Conservation (phyloP, 345 rosid species). For the Populus davidiana region DNA sequence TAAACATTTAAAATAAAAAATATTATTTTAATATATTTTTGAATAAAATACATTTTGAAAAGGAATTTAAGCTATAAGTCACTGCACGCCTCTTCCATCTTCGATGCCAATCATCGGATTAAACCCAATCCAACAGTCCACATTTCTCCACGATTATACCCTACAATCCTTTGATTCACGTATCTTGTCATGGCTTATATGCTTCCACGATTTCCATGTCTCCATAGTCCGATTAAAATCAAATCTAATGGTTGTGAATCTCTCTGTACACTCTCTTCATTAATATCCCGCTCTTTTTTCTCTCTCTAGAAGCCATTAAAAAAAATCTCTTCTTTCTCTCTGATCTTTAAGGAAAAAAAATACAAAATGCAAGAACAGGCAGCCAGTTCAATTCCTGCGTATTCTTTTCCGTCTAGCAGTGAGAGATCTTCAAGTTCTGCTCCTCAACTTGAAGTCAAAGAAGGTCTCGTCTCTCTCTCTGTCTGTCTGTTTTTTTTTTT, state of each 20-base stretch:
- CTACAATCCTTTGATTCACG: slow-evolving; percentile 38
- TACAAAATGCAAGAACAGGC: slow-evolving; percentile 77
- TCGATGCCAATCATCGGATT: slow-evolving; percentile 35
- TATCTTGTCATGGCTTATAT: slow-evolving; percentile 38
- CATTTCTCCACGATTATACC: slow-evolving; percentile 35
- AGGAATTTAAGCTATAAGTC: background rate
- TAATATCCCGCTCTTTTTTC: slow-evolving; percentile 60
- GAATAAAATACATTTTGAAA: too few relatives aligned
- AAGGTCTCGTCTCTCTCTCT: slow-evolving; percentile 39
- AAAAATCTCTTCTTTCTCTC: background rate
- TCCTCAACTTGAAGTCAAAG: slow-evolving; percentile 76
- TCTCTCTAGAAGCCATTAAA: background rate
- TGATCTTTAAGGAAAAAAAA: background rate
- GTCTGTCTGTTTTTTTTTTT: background rate
- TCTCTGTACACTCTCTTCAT: slow-evolving; percentile 14
- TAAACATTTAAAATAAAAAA: too few relatives aligned
- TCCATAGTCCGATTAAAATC: slow-evolving; percentile 25
- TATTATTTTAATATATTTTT: too few relatives aligned
- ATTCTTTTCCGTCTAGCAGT: slow-evolving; percentile 87
- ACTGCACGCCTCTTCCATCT: background rate
- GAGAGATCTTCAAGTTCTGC: slow-evolving; percentile 98
- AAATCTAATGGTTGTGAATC: slow-evolving; percentile 35
- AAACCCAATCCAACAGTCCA: slow-evolving; percentile 13
- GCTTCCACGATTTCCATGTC: slow-evolving; percentile 42
- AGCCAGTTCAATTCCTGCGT: slow-evolving; percentile 74